Percentiles rank a stretch among this genome's conserved stretches.
These are phyloP conservation scores for Rhizodiscina lignyota DNA, from an alignment of 495 filamentous ascomycete species.

Conservation along the genomic window DNA sequence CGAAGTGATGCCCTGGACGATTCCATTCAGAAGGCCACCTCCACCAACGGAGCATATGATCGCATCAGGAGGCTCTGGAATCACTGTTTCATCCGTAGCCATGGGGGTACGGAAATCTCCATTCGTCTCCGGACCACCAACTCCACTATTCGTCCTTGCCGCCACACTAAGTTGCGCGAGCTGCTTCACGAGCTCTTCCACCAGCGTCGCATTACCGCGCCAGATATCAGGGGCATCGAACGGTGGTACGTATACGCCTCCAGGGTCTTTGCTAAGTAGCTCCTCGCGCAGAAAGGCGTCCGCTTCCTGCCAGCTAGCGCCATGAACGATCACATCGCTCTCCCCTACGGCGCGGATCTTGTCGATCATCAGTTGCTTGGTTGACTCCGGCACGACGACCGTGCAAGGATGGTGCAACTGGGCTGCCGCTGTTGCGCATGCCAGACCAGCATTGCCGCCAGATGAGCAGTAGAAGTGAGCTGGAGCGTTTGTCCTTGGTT, in stretches of 20 bases:
- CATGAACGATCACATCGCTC: slow-evolving; percentile 50
- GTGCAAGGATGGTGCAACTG: slow-evolving; percentile 57
- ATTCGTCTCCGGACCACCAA: not conserved
- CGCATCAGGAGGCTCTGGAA: slow-evolving; percentile 38
- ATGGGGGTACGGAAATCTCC: no score
- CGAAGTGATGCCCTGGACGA: slow-evolving; percentile 54
- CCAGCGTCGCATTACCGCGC: slow-evolving; percentile 55
- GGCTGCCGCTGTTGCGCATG: slow-evolving; percentile 63
- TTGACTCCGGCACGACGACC: slow-evolving; percentile 60
- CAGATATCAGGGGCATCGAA: slow-evolving; percentile 82
- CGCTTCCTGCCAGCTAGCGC: slow-evolving; percentile 59
- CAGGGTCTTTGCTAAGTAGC: slow-evolving; percentile 32
- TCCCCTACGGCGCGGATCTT: slow-evolving; percentile 59
- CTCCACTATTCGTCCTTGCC: no score
- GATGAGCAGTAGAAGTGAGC: slow-evolving; percentile 77
- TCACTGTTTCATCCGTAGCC: no score
- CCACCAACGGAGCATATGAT: slow-evolving; percentile 79
- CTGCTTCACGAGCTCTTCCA: slow-evolving; percentile 56
- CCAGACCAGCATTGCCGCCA: slow-evolving; percentile 86
- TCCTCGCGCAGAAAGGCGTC: slow-evolving; percentile 52
- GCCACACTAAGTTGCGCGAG: slow-evolving; percentile 26
- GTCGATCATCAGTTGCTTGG: slow-evolving; percentile 50
- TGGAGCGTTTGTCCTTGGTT: slow-evolving; percentile 11
- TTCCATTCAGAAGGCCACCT: slow-evolving; percentile 68
- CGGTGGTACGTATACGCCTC: slow-evolving; percentile 73